These are phyloP conservation scores for Yarrowia alimentaria DNA, from an alignment of 805 yeast species.

Conservation along the genomic window DNA sequence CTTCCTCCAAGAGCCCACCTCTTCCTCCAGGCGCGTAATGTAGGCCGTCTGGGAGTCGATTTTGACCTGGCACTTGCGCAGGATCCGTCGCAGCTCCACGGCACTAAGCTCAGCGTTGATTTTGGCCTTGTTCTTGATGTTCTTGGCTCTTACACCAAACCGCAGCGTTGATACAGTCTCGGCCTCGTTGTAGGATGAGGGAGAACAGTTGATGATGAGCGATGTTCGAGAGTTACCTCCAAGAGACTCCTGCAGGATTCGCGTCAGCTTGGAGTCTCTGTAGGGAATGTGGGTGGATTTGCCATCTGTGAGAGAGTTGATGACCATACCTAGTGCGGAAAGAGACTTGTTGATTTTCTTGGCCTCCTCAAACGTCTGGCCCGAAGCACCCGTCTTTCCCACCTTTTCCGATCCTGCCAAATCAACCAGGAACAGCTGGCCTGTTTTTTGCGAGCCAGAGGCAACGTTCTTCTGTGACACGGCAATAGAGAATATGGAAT, in stretches of 20 bases:
- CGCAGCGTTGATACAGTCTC: conserved; percentile 73
- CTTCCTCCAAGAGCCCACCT: conserved; percentile 42
- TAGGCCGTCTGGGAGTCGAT: conserved; percentile 35
- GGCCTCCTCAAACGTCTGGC: conserved; percentile 75
- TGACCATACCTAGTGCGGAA: conserved; percentile 76
- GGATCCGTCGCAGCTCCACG: conserved; percentile 45
- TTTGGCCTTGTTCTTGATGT: conserved; percentile 61
- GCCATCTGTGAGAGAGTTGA: conserved; percentile 71
- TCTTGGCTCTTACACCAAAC: conserved; percentile 72
- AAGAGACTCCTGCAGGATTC: conserved; percentile 72
- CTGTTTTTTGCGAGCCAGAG: conserved; percentile 58
- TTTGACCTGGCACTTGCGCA: conserved; percentile 42
- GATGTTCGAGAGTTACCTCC: conserved; percentile 83
- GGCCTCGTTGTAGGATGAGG: conserved; percentile 51
- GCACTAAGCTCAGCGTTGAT: conserved; percentile 59
- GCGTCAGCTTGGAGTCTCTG: conserved; percentile 73
- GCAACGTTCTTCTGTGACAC: conserved; percentile 58
- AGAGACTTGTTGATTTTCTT: conserved; percentile 78
- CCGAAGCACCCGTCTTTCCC: conserved; percentile 72
- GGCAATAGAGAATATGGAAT: conserved; percentile 70
- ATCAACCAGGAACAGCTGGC: conserved; percentile 73
- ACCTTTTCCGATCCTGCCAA: conserved; percentile 85
- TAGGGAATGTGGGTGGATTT: conserved; percentile 69
- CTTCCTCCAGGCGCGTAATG: conserved; percentile 45
- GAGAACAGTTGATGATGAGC: conserved; percentile 71